Conservation (phyloP, 2,329 filamentous ascomycete species). For the Juglanconis sp. region DNA sequence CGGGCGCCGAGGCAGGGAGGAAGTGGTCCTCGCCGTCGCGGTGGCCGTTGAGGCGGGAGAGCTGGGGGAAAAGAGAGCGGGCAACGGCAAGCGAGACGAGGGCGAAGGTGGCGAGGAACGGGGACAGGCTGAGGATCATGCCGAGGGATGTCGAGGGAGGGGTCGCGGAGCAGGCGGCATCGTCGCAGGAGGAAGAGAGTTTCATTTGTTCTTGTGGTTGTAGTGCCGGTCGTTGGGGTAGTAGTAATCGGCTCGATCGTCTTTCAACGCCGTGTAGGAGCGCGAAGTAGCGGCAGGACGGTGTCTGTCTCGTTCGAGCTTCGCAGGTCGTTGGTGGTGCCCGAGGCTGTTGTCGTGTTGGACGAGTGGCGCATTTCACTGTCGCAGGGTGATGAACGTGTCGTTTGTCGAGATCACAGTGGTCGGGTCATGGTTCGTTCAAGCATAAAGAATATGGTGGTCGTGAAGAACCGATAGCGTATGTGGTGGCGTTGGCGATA, state of each 20-base stretch:
- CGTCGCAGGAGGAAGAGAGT: slow-evolving; percentile 42
- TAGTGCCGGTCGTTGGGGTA: background rate
- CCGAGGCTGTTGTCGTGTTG: slow-evolving; percentile 4
- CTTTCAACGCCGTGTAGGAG: background rate
- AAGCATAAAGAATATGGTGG: background rate
- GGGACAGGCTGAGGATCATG: slow-evolving; percentile 58
- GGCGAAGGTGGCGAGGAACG: slow-evolving; percentile 69
- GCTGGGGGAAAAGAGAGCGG: slow-evolving; percentile 68
- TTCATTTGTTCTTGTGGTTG: slow-evolving; percentile 9
- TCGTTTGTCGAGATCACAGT: background rate
- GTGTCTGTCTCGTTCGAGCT: background rate
- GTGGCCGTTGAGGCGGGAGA: slow-evolving; percentile 53
- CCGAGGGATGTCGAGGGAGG: slow-evolving; percentile 41
- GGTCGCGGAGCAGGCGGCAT: slow-evolving; percentile 53
- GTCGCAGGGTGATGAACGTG: background rate
- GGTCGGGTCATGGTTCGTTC: background rate
- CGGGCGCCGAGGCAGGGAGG: slow-evolving; percentile 60
- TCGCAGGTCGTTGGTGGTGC: background rate
- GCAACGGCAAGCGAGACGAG: slow-evolving; percentile 60
- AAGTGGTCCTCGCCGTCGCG: slow-evolving; percentile 58
- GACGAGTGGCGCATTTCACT: slow-evolving; percentile 9
- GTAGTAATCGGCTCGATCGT: background rate
- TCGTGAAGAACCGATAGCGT: background rate
- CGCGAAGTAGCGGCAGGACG: background rate
- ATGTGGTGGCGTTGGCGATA: background rate